phyloP scores from a whole-genome alignment of 208 protist species.

The Acanthamoeba lenticulata region DNA sequence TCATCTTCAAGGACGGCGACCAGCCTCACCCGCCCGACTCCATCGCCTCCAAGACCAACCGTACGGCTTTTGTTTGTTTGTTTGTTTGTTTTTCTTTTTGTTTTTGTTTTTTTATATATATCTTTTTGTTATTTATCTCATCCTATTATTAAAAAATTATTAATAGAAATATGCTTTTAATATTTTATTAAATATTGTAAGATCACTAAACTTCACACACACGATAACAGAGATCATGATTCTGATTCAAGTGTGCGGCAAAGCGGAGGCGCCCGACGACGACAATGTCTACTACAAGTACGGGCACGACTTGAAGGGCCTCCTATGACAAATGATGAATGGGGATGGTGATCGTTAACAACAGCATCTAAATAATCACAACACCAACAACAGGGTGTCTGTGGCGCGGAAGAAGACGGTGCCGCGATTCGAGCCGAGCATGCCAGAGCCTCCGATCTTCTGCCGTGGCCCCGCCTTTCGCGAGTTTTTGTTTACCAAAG shows the following conservation, averaged over 20 bases:
- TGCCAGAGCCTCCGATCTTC: background rate
- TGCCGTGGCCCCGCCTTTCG: background rate
- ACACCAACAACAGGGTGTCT: background rate
- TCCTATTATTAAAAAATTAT: too few relatives aligned
- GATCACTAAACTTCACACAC: background rate
- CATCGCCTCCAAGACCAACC: conserved; percentile 29
- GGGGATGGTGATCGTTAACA: background rate
- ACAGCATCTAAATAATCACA: background rate
- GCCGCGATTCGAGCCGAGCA: background rate
- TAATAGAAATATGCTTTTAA: too few relatives aligned
- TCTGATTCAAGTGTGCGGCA: background rate
- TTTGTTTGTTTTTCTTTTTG: background rate
- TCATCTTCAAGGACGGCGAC: conserved; percentile 41
- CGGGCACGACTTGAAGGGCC: background rate
- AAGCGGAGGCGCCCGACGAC: background rate
- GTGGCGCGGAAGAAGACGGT: conserved; percentile 19
- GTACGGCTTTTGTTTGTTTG: background rate
- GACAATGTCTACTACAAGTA: background rate
- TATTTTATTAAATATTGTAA: too few relatives aligned
- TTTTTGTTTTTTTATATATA: too few relatives aligned
- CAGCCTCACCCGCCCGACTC: background rate
- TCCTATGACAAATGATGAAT: background rate
- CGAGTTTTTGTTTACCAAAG: background rate
- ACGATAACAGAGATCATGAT: conserved; percentile 26
- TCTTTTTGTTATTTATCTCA: too few relatives aligned